Evolutionary conservation across 2,329 filamentous ascomycete genomes (phyloP).

Genomic region (Botrytis deweyae): DNA sequence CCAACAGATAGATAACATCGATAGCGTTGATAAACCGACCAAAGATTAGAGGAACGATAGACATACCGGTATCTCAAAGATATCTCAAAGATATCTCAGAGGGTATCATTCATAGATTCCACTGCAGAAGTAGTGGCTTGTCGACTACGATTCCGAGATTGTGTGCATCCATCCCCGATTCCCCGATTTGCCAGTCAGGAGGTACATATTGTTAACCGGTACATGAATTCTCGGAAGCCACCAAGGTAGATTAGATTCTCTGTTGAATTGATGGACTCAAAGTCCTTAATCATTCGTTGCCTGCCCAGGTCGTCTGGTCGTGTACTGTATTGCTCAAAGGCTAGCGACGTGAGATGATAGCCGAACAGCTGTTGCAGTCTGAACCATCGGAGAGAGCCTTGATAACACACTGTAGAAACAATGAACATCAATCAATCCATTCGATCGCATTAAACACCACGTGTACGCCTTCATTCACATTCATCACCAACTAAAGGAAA

Average conservation of each 20-base stretch:
- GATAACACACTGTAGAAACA: not conserved
- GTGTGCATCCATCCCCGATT: not conserved
- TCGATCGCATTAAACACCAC: not conserved
- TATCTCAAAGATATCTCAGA: not conserved
- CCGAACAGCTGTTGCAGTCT: not conserved
- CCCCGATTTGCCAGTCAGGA: not conserved
- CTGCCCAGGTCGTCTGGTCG: not conserved
- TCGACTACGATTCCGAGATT: not conserved
- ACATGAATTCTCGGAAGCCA: not conserved
- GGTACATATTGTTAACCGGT: not conserved
- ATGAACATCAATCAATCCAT: not conserved
- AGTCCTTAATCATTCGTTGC: not conserved
- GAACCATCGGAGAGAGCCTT: not conserved
- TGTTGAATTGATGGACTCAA: not conserved
- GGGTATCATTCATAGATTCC: not conserved
- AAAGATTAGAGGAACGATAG: not conserved
- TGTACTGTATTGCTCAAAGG: not conserved
- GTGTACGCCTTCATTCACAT: not conserved
- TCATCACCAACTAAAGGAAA: not conserved
- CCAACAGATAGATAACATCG: slow-evolving; percentile 1
- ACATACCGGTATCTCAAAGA: not conserved
- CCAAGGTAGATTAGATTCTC: not conserved
- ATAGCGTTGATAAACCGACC: not conserved
- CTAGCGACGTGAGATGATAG: not conserved
- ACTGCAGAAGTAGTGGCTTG: not conserved